Conservation (phyloP, 2,329 filamentous ascomycete genomes). For the Colletotrichum australisinense region DNA sequence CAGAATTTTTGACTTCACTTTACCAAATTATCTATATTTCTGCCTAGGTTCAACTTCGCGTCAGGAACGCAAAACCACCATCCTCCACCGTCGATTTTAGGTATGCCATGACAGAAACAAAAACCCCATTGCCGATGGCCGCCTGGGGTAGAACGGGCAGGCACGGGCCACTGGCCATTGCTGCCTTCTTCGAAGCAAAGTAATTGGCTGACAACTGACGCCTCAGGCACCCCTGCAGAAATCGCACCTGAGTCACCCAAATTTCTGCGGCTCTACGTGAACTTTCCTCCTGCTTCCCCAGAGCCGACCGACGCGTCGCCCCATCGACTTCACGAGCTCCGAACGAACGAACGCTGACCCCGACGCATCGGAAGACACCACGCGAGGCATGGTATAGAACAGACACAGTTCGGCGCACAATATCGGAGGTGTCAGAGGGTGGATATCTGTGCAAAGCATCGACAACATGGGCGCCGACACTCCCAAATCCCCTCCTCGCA, state of each 20-base stretch:
- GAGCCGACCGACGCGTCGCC: conserved; percentile 34
- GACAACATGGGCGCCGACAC: conserved; percentile 32
- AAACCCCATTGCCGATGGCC: not conserved
- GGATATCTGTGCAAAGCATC: conserved; percentile 26
- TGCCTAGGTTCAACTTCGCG: not conserved
- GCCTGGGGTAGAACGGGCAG: conserved; percentile 29
- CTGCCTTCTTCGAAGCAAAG: not conserved
- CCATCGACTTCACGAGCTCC: conserved; percentile 32
- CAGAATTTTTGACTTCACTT: no score
- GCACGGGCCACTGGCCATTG: conserved; percentile 22
- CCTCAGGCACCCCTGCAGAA: conserved; percentile 38
- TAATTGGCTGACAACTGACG: conserved; percentile 23
- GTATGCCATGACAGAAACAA: conserved; percentile 26
- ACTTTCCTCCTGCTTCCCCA: conserved; percentile 37
- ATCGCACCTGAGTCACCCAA: conserved; percentile 36
- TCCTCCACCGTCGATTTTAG: conserved; percentile 15
- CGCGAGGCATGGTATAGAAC: conserved; percentile 33
- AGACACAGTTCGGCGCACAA: conserved; percentile 25
- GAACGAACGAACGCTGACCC: conserved; percentile 15
- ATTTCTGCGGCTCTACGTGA: conserved; percentile 35
- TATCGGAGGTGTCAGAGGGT: conserved; percentile 31
- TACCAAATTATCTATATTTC: not conserved
- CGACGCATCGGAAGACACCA: conserved; percentile 22
- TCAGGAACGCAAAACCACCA: not conserved
- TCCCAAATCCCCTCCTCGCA: conserved; percentile 40